Evolutionary conservation across 106 monocot species (phyloP), one percentile per base, ranked within the genome.

Genomic region (Platanthera zijinensis): DNA sequence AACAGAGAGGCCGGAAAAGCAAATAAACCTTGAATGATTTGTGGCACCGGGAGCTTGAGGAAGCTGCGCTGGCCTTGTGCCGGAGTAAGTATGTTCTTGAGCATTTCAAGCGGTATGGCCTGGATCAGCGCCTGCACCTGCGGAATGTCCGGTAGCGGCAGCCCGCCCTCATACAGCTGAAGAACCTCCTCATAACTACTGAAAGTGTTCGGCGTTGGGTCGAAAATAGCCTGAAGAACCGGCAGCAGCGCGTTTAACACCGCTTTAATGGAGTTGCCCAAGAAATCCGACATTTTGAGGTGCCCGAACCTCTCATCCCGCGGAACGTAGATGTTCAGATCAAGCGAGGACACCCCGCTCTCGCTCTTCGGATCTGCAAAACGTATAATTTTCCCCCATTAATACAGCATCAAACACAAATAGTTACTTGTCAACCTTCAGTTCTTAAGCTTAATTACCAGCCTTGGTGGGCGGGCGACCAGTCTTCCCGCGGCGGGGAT

Each of bases 301-400:
- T 95, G 95, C 4, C 95, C 92, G 53, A 95, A 95, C 5, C 88
- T 74, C 86, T 95, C 95, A 70, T 95, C 95, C 5, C 95, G 71
- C 19, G 95, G 95, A 7, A 95, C 88, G 51, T 92, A 95, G 50
- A 92, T 92, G 82, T 90, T 80, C 15, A 88, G 39, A 50, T 82
- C 72, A 57, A 88, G 22, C 11, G 83, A 72, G 2, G 82, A 76
- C 75, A 87, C 15, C 64, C 95, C 79, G 52, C 83, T 92, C 75
- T 95, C 95, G 4, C 75, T 72, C 8, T 86, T 83, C 5, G 89
- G 89, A 74, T 95, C 92, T 89, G 89, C 62, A 69, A 25, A 69
- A 25, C 15, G 17, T 5, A 6, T 5, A 6, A 3, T 14, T n/a
- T 18, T 57, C 57, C 57, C 6, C 10, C 52, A 10, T 53, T 14